Percentiles rank a stretch among this genome's conserved stretches.
phyloP scores from a whole-genome alignment of 768 basidiomycete species.

The Saitozyma podzolica region DNA sequence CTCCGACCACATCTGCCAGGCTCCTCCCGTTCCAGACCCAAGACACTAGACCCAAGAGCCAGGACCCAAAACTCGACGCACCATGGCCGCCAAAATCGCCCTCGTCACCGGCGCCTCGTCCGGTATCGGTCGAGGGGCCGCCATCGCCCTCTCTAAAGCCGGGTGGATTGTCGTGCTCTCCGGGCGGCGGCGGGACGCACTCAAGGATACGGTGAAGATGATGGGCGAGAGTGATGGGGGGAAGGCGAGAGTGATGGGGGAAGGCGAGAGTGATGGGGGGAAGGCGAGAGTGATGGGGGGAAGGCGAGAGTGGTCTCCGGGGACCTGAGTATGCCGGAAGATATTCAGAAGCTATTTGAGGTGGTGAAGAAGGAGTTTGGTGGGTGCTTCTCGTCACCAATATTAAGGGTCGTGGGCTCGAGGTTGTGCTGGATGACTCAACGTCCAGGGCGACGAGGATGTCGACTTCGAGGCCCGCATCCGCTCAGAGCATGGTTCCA shows the following conservation, averaged over 20 bases:
- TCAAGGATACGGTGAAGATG: slow-evolving; percentile 59
- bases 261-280: too few relatives aligned
- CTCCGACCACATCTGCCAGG: too few relatives aligned
- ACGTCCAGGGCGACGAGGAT: slow-evolving; percentile 57
- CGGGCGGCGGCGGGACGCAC: slow-evolving; percentile 61
- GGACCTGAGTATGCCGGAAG: slow-evolving; percentile 64
- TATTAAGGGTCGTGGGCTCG: not conserved
- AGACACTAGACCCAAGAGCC: too few relatives aligned
- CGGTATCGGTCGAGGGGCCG: slow-evolving; percentile 64
- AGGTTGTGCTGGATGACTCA: too few relatives aligned
- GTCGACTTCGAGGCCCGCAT: slow-evolving; percentile 73
- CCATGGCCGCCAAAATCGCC: slow-evolving; percentile 57
- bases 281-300: slow-evolving; percentile 41
- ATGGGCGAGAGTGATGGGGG: slow-evolving; percentile 53
- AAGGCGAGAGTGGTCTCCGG: slow-evolving; percentile 57
- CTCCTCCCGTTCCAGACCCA: too few relatives aligned
- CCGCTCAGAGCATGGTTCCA: slow-evolving; percentile 51
- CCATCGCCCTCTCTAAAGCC: slow-evolving; percentile 66
- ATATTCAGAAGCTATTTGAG: slow-evolving; percentile 64
- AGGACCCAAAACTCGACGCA: too few relatives aligned
- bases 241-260: too few relatives aligned
- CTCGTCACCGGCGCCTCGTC: slow-evolving; percentile 81
- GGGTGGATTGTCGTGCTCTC: slow-evolving; percentile 72
- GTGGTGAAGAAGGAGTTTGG: slow-evolving; percentile 61
- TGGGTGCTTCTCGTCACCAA: not conserved